Percentiles rank a stretch among this genome's conserved stretches.
phyloP scores from a whole-genome alignment of 768 basidiomycete species.

The Phlegmacium glaucopus region DNA sequence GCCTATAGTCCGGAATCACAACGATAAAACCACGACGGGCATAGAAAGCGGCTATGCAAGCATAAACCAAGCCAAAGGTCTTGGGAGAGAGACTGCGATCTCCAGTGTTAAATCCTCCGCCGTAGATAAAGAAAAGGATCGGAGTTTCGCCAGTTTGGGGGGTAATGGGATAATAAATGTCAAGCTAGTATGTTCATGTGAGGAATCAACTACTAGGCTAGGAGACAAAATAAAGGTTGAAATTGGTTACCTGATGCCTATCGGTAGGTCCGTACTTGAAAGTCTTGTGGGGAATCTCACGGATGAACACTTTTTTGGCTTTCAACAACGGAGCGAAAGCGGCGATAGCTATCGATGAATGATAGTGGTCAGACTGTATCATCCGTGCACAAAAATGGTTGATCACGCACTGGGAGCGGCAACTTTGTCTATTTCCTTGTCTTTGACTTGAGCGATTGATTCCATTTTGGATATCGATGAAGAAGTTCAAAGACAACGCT shows the following conservation, averaged over 20 bases:
- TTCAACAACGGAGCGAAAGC: constrained; percentile 53
- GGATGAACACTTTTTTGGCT: constrained; percentile 43
- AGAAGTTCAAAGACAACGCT: too few species aligned
- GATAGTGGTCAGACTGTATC: too few species aligned
- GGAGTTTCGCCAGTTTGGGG: constrained; percentile 31
- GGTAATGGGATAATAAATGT: constrained; percentile 58
- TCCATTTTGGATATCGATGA: too few species aligned
- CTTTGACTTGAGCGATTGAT: too few species aligned
- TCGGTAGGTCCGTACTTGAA: constrained; percentile 55
- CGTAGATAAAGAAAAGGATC: constrained; percentile 63
- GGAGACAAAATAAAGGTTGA: too few species aligned
- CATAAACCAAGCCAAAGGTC: constrained; percentile 49
- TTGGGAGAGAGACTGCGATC: constrained; percentile 40
- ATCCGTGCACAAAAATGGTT: too few species aligned
- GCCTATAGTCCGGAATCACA: constrained; percentile 68
- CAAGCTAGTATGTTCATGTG: constrained; percentile 41
- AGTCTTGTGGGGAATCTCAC: constrained; percentile 44
- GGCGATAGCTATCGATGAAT: constrained; percentile 42
- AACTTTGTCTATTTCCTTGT: too few species aligned
- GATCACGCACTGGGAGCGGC: too few species aligned
- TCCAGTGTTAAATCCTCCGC: constrained; percentile 59
- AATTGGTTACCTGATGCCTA: constrained; percentile 51
- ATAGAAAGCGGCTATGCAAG: too few species aligned
- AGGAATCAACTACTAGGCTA: background rate
- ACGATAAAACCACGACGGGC: constrained; percentile 54